Evolutionary conservation across 306 rosid genomes (phyloP), one percentile per base, ranked within the genome.

Genomic region (Rosa lucieae): DNA sequence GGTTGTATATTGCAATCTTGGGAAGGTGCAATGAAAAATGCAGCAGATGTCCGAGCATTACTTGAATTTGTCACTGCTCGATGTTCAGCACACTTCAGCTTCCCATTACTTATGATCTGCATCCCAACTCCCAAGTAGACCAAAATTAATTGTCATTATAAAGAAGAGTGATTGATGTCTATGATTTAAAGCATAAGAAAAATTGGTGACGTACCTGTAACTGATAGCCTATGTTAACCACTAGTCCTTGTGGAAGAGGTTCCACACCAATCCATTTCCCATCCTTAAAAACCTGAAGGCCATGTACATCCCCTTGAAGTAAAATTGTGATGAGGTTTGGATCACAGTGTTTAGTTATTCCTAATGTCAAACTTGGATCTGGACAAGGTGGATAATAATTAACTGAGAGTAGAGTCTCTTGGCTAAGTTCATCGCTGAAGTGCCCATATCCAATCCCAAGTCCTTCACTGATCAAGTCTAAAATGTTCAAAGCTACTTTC

Each of bases 251-350:
- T 18, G 85, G 81, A 83, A 89, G 73, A 55, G 92, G 91, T 0
- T 84, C 43, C 73, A 89, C 78, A 9, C 3, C 78, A 72, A 90
- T 77, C 92, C 95, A 89, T 77, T 85, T 53, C 3, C 66, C 85
- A 79, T 85, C 90, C 47, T 84, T 85, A 48, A 79, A 85, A 66
- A 89, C 84, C 75, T 89, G 90, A 29, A 84, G 76, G n/a, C 86
- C 79, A 66, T 53, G n/a, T 43, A 76, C 32, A 29, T 29, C 32
- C 32, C 58, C 80, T 55, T 76, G 79, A 9, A 79, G 84, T 63
- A 83, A 73, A 32, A 75, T 3, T 10, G 72, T 84, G 66, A 76
- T 46, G 21, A 80, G 75, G 35, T 66, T 65, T 48, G 63, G 71
- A 66, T 79, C 81, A 48, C 78, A 43, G 62, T 83, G 86, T 75